Base-by-base conservation (phyloP, 2,329 filamentous ascomycete genomes). In the Claviceps pazoutovae region DNA sequence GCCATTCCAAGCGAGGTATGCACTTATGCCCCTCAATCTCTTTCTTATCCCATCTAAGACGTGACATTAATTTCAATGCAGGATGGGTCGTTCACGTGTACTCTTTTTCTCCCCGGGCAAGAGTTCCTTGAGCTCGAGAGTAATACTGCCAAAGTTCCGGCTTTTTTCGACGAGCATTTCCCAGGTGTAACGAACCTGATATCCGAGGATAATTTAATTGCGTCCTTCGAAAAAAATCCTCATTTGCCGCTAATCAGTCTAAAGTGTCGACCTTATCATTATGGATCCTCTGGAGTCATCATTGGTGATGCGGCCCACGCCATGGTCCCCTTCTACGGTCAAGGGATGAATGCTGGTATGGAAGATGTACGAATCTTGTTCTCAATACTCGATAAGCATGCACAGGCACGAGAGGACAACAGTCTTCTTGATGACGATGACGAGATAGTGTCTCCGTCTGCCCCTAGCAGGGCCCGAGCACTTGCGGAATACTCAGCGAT, bases 301-400 rank as follows among this genome's bases (percentile, higher is more conserved):
- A 65, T 98, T 38, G 93, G 93, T 53, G 93, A 98, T 64, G 89
- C 93, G 7, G 90, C 93, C 0, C 93, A 98, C 65, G 93, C 94
- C 53, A 96, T 98, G 83, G 89, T 98, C 0, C 93, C 93, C 0
- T 98, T 98, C 68, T 98, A 97, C 66, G 93, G 93, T 0, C 93
- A 98, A 66, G 93, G 93, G 39, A 94, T 98, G 83, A 98, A 98
- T 62, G 86, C 93, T 0, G 93, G 93, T 0, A 79, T 98, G 43
- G 93, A 98, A 70, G 91, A 96, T 61, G 89, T 98, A 13, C 82
- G 86, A 7, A 82, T 95, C 5, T 78, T 98, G 1, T 98, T 95
- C 67, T 80, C 83, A 0, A 75, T 85, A 44, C 74, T 97, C 1
- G 90, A 96, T 67, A 78, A 79, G 58, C 74, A 89, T 57, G 70